Evolutionary conservation across 108 stramenopile species (phyloP).

Genomic region (Pseudonitzschia delicatissima): DNA sequence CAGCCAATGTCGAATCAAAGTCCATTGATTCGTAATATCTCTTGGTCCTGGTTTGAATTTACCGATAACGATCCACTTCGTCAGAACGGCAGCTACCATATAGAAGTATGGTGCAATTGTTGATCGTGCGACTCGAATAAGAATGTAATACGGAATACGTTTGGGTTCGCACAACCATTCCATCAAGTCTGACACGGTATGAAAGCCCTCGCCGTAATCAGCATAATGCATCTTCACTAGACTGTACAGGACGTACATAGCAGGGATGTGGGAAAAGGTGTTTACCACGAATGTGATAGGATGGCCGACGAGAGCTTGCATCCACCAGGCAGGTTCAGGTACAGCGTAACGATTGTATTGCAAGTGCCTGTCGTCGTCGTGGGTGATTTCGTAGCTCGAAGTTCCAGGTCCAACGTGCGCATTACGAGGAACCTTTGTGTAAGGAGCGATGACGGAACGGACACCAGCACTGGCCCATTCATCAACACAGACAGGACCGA

Average conservation of each 20-base stretch:
- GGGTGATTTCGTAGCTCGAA: conserved; percentile 42
- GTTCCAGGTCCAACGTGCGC: conserved; percentile 45
- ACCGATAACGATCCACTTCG: conserved; percentile 57
- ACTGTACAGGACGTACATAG: conserved; percentile 35
- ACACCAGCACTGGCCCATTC: conserved; percentile 42
- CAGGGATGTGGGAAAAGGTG: conserved; percentile 43
- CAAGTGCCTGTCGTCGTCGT: conserved; percentile 24
- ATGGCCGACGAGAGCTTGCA: conserved; percentile 21
- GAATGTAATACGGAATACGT: conserved; percentile 57
- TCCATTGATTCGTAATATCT: conserved; percentile 41
- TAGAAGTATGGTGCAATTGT: conserved; percentile 43
- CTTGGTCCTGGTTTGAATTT: conserved; percentile 49
- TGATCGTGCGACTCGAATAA: conserved; percentile 39
- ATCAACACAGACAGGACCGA: conserved; percentile 53
- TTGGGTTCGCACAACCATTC: conserved; percentile 52
- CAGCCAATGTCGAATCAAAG: conserved; percentile 41
- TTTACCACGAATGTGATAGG: conserved; percentile 41
- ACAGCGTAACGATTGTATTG: conserved; percentile 36
- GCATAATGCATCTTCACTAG: conserved; percentile 32
- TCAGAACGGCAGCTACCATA: conserved; percentile 44
- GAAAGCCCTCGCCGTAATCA: conserved; percentile 23
- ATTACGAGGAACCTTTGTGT: conserved; percentile 35
- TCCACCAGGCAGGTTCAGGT: conserved; percentile 35
- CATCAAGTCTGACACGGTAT: conserved; percentile 40
- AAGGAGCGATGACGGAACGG: conserved; percentile 60